Evolutionary conservation across 2,329 filamentous ascomycete species (phyloP), one percentile per base, ranked within the genome.

Genomic region (Immersiporthe knoxdaviesiana): DNA sequence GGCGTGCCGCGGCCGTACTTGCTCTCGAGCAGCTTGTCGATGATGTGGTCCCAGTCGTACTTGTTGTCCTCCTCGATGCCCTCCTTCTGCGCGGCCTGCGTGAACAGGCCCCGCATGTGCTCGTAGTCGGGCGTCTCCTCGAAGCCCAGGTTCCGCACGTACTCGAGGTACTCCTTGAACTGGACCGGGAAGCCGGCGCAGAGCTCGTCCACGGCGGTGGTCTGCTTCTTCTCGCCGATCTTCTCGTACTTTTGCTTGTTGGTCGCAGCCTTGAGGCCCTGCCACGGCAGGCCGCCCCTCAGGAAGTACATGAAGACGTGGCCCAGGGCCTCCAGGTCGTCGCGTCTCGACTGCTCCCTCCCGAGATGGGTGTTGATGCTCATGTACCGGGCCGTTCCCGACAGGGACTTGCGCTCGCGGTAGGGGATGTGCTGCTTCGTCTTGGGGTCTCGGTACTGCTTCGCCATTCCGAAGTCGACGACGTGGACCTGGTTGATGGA

Each of bases 161-260:
- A 98, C 74, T 91, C 97, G 68, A 99, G 85, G 81, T 99, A 99
- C 82, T 97, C 97, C 85, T 92, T 97, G 81, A 99, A 97, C 82
- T 99, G 94, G 79, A 97, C 93, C 73, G 96, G 95, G 82, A 97
- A 98, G 65, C 93, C 92, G 75, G 97, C 94, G 79, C 95, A 98
- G 21, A 99, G 88, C 76, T 99, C 96, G 84, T 97, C 97, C 83
- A 99, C 97, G 6, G 89, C 88, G 30, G 96, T 98, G 0, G 95
- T 97, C 84, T 98, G 96, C 85, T 99, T 99, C 91, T 99, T 98
- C 86, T 99, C 95, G 60, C 96, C 96, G 81, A 99, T 99, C 87
- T 98, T 98, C 84, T 99, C 96, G 79, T 99, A 99, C 84, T 99
- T 99, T 80, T 99, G 96, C 88, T 99, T 91, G 81, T 91, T 91